Percentiles rank a stretch among this genome's conserved stretches.
Conservation (phyloP, 257 asterid species). For the Rauvolfia tetraphylla region DNA sequence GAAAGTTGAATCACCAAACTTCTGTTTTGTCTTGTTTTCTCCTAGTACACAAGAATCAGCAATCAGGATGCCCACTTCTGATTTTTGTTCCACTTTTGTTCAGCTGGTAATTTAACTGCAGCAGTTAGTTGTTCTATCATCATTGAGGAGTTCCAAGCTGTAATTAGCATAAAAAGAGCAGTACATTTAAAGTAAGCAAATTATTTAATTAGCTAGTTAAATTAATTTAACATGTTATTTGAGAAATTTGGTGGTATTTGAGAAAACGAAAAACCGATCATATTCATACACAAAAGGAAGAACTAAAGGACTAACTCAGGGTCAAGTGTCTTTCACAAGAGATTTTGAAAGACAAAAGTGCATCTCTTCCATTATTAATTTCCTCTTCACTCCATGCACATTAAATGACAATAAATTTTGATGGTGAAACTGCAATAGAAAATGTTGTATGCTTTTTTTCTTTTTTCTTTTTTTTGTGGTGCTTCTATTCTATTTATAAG, state of each 20-base stretch:
- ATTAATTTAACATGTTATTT: too few relatives aligned
- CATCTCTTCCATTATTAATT: background rate
- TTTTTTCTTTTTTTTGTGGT: too few relatives aligned
- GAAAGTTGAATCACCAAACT: background rate
- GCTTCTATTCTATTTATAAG: too few relatives aligned
- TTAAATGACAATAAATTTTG: background rate
- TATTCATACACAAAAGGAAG: background rate
- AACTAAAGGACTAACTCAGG: background rate
- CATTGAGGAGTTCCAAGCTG: too few relatives aligned
- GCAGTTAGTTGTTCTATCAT: too few relatives aligned
- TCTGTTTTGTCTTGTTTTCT: constrained; percentile 1
- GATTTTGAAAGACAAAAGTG: background rate
- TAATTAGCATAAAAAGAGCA: too few relatives aligned
- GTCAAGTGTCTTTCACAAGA: background rate
- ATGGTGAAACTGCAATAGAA: background rate
- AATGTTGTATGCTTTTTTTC: too few relatives aligned
- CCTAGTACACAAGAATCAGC: background rate
- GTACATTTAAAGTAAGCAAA: too few relatives aligned
- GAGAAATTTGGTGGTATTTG: too few relatives aligned
- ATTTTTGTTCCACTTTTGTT: background rate
- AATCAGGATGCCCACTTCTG: background rate
- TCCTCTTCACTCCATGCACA: background rate
- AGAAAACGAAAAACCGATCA: too few relatives aligned
- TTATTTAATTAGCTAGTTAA: too few relatives aligned
- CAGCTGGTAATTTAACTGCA: background rate